phyloP scores from a whole-genome alignment of 73 alveolate species.

The Durusdinium trenchii region DNA sequence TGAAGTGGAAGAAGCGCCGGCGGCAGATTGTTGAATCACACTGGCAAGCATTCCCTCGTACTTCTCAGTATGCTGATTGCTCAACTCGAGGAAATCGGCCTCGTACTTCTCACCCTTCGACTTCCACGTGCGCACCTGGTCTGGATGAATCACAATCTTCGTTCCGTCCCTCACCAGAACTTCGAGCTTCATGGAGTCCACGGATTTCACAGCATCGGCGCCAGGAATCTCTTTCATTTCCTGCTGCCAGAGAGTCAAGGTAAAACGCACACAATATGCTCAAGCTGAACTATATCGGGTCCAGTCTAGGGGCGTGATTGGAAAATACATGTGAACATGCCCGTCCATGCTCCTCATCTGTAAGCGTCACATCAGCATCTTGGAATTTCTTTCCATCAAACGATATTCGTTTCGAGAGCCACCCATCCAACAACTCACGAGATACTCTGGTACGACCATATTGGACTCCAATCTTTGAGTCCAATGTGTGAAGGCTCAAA shows the following conservation, averaged over 20 bases:
- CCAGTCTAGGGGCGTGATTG: too few species aligned
- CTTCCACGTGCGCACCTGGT: background rate
- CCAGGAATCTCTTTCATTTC: background rate
- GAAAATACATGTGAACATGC: too few species aligned
- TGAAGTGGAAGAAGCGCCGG: background rate
- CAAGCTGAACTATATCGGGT: too few species aligned
- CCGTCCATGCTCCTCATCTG: constrained; percentile 22
- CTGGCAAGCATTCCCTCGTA: background rate
- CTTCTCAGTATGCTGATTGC: background rate
- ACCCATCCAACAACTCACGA: background rate
- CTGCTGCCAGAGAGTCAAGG: too few species aligned
- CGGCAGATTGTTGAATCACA: background rate
- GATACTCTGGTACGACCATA: background rate
- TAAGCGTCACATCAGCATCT: background rate
- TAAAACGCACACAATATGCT: too few species aligned
- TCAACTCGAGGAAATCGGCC: background rate
- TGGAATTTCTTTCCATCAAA: background rate
- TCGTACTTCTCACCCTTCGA: background rate
- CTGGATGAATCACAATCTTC: background rate
- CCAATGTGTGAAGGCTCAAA: background rate
- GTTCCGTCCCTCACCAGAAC: background rate
- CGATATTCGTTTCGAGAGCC: background rate
- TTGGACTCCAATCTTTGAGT: background rate
- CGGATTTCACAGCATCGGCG: background rate
- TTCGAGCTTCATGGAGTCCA: background rate